Evolutionary conservation across 768 basidiomycete genomes (phyloP).

Genomic region (Lactarius pseudohatsudake): DNA sequence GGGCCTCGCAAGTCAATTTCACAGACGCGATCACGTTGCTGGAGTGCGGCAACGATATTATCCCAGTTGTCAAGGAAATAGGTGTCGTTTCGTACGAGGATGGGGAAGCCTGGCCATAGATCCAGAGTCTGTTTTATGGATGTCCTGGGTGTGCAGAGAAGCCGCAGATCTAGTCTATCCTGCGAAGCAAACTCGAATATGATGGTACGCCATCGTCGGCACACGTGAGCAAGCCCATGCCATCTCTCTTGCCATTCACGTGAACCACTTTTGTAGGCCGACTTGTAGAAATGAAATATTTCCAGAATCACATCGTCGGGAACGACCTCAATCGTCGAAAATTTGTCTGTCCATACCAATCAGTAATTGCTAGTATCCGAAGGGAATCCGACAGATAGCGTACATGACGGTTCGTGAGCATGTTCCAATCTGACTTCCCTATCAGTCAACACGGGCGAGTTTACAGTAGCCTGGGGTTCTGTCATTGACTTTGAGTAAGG

Average conservation of each 20-base stretch:
- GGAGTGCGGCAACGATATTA: neutral
- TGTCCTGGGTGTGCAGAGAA: slow-evolving; percentile 4
- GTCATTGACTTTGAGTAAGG: too few species aligned
- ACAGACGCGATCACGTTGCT: slow-evolving; percentile 2
- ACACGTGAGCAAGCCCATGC: slow-evolving; percentile 5
- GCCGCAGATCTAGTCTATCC: slow-evolving; percentile 5
- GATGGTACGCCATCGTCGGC: slow-evolving; percentile 1
- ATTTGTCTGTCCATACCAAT: too few species aligned
- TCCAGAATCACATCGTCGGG: too few species aligned
- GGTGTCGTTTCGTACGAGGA: neutral
- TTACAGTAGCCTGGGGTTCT: too few species aligned
- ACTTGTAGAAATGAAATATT: too few species aligned
- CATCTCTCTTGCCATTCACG: neutral
- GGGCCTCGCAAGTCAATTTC: neutral
- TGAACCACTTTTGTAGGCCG: neutral
- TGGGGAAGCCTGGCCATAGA: slow-evolving; percentile 1
- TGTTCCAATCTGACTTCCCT: too few species aligned
- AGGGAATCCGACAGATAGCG: too few species aligned
- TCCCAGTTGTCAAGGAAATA: neutral
- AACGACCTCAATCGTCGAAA: too few species aligned
- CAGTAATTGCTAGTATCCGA: too few species aligned
- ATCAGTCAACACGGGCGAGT: too few species aligned
- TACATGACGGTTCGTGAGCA: too few species aligned
- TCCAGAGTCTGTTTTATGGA: slow-evolving; percentile 6
- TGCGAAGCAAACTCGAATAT: neutral